Conservation (phyloP, 2,329 filamentous ascomycete species). For the Gremmenia infestans region DNA sequence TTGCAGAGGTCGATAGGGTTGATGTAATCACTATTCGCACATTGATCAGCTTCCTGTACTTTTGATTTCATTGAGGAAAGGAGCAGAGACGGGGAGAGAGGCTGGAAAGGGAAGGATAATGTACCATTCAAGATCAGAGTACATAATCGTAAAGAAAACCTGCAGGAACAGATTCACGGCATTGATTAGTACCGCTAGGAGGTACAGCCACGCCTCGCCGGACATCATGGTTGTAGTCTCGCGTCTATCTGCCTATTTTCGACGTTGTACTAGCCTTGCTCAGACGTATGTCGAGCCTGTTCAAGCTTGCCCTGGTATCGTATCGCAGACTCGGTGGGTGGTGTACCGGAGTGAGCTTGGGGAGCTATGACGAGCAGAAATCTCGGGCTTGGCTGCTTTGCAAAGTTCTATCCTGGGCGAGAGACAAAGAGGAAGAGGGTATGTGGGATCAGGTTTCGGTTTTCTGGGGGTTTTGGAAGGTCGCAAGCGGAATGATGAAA, state of each 20-base stretch:
- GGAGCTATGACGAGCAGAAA: constrained; percentile 4
- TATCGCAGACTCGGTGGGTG: background rate
- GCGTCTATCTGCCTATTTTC: constrained; percentile 3
- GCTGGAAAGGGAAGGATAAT: constrained; percentile 33
- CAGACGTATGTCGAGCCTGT: background rate
- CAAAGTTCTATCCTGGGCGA: background rate
- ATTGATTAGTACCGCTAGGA: constrained; percentile 97
- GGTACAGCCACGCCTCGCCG: constrained; percentile 96
- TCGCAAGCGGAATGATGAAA: constrained; percentile 20
- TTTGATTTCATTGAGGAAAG: background rate
- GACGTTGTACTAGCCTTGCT: background rate
- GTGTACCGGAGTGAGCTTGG: background rate
- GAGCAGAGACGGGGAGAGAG: background rate
- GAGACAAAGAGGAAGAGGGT: no score
- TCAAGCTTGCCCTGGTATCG: background rate
- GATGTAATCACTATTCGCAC: constrained; percentile 79
- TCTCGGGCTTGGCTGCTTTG: background rate
- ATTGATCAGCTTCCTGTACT: no score
- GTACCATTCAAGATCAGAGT: constrained; percentile 98
- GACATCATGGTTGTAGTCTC: constrained; percentile 61
- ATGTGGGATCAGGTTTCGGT: no score
- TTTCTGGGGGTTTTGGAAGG: background rate
- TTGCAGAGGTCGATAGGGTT: constrained; percentile 99
- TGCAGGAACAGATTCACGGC: constrained; percentile 99
- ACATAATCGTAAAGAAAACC: constrained; percentile 99